Base-by-base conservation (phyloP, 1,139 yeast genomes). In the Kodamaea fungicola region DNA sequence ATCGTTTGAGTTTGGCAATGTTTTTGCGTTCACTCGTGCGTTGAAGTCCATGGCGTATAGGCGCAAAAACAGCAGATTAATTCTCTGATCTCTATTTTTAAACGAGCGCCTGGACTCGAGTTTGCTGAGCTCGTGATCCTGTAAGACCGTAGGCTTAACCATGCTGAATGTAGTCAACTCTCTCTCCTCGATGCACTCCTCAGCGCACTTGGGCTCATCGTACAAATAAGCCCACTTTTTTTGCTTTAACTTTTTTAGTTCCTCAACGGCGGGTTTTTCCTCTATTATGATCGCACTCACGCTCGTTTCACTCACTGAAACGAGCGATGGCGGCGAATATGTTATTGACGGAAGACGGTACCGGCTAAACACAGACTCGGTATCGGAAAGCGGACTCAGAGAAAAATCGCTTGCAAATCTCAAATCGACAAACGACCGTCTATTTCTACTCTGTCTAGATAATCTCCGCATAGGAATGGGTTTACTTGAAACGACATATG, bases 31-130 rank as follows among this genome's bases (percentile, higher is more conserved):
- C 4, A 44, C 37, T 33, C 76, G 54, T 4, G 73, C 63, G 16
- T 58, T 54, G 45, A 54, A 67, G 49, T 75, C 78, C 30, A 66
- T 54, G 4, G 81, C 75, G 45, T 75, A 76, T 27, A 71, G 53
- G 29, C 70, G 54, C 24, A 76, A 58, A 39, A 75, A 76, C 7
- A 55, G 50, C 22, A 75, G 51, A 45, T 75, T 76, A 22, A 73
- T 58, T 30, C 82, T 57, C 30, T 63, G 67, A 41, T 75, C 79
- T 42, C 81, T 56, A 32, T 64, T 59, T 39, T 59, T 64, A 44
- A 57, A 60, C 2, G 52, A 37, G 8, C 39, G 33, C 26, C 39
- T 32, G 7, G 46, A 34, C 24, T 37, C 44, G 4, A 40, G 29
- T 29, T 35, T 34, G 13, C 32, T 32, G 24, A 39, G 31, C 19